Conservation (phyloP, 225 moss, liverwort and hornwort species). For the Pleurozium schreberi region DNA sequence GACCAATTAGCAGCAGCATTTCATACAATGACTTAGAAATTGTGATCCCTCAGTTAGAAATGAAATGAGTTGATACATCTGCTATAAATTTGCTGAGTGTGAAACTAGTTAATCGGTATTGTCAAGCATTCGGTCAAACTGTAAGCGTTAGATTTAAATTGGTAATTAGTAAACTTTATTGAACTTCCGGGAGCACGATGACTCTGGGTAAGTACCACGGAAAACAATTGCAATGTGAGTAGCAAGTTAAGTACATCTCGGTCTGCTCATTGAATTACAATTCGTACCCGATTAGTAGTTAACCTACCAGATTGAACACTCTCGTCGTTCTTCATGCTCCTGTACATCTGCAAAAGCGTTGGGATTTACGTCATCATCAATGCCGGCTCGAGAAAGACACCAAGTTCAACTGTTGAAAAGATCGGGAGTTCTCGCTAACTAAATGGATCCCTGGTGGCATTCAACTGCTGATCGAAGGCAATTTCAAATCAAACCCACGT, state of each 20-base stretch:
- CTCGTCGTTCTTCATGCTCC: constrained; percentile 78
- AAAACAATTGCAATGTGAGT: neutral
- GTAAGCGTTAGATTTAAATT: neutral
- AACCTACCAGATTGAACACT: constrained; percentile 41
- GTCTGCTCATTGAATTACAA: neutral
- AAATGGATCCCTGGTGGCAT: neutral
- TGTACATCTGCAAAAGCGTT: constrained; percentile 47
- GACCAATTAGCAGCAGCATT: neutral
- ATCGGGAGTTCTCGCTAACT: neutral
- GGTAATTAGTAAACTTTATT: neutral
- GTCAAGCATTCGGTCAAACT: neutral
- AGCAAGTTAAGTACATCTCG: neutral
- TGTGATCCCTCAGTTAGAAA: neutral
- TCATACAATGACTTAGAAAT: neutral
- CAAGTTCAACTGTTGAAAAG: neutral
- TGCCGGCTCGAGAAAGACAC: neutral
- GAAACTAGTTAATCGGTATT: neutral
- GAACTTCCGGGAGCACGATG: neutral
- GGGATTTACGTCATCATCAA: neutral
- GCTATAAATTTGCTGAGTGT: neutral
- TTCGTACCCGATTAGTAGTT: neutral
- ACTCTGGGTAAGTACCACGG: neutral
- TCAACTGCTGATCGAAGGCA: neutral
- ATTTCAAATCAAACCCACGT: neutral
- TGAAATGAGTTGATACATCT: neutral